Percentiles rank a stretch among this genome's conserved stretches.
phyloP scores from a whole-genome alignment of 352 stramenopile genomes.

The Phytophthora boehmeriae region DNA sequence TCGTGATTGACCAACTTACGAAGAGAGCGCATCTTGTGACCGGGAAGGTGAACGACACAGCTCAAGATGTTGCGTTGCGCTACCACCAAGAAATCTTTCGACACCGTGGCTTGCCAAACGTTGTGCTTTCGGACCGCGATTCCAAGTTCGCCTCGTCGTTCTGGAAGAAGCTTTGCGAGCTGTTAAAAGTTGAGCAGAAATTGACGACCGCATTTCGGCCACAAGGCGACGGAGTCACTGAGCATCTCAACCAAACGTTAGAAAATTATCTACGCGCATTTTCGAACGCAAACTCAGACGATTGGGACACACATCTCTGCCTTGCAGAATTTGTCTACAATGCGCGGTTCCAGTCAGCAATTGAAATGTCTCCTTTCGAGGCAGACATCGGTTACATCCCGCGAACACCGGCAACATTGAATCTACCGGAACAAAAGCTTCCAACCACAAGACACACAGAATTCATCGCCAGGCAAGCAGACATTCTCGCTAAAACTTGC shows the following conservation, averaged over 20 bases:
- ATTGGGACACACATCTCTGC: slow-evolving; percentile 11
- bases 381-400: slow-evolving; percentile 19
- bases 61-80: slow-evolving; percentile 12
- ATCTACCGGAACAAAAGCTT: slow-evolving; percentile 1
- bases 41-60: slow-evolving; percentile 2
- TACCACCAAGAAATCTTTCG: slow-evolving; percentile 24
- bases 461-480: not conserved
- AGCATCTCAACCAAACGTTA: slow-evolving; percentile 8
- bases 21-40: slow-evolving; percentile 7
- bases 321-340: slow-evolving; percentile 24
- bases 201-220: slow-evolving; percentile 16
- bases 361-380: slow-evolving; percentile 24
- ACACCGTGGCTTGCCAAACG: slow-evolving; percentile 10
- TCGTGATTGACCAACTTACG: slow-evolving; percentile 25
- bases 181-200: slow-evolving; percentile 9
- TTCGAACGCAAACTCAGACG: slow-evolving; percentile 4
- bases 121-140: slow-evolving; percentile 20
- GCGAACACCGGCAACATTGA: slow-evolving; percentile 5
- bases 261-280: slow-evolving; percentile 14
- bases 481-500: too few species aligned
- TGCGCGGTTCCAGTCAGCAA: slow-evolving; percentile 6
- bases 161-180: slow-evolving; percentile 11
- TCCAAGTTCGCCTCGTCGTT: slow-evolving; percentile 13
- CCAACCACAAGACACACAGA: not conserved
- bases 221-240: slow-evolving; percentile 11